Conservation (phyloP, 1,284 basidiomycete species). For the Xerocomus nothofagi region DNA sequence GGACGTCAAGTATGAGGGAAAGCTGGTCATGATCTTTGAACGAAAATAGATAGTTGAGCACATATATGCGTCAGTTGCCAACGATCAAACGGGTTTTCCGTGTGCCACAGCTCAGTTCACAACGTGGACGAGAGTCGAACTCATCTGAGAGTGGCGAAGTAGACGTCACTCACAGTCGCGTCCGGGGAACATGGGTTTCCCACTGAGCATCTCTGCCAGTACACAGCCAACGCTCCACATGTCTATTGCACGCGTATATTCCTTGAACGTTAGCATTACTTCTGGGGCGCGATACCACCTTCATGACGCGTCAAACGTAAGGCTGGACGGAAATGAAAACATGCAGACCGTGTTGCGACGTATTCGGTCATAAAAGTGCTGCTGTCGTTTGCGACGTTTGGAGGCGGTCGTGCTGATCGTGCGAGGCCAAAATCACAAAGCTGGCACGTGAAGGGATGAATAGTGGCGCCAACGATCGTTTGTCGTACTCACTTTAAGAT, state of each 20-base stretch:
- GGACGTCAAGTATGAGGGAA: conserved; percentile 81
- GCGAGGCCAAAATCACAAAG: conserved; percentile 94
- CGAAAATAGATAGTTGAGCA: background rate
- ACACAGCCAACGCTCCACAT: conserved; percentile 95
- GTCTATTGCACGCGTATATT: conserved; percentile 91
- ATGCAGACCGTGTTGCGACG: conserved; percentile 75
- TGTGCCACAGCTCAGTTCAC: background rate
- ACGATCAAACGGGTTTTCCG: background rate
- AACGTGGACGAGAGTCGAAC: conserved; percentile 1
- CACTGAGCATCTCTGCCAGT: conserved; percentile 90
- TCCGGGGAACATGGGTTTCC: conserved; percentile 89
- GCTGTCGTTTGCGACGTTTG: conserved; percentile 77
- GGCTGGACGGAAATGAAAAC: background rate
- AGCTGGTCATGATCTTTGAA: conserved; percentile 82
- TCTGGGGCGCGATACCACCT: conserved; percentile 95
- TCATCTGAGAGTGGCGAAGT: conserved; percentile 4
- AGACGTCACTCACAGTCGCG: conserved; percentile 59
- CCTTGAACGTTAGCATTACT: conserved; percentile 94
- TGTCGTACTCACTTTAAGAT: conserved; percentile 69
- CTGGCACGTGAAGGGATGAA: conserved; percentile 37
- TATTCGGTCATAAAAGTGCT: conserved; percentile 96
- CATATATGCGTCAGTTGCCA: background rate
- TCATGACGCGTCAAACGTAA: conserved; percentile 6
- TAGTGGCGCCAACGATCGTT: conserved; percentile 4
- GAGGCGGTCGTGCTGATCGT: conserved; percentile 77